A percentile compares a stretch with the other conserved stretches of the same genome.
These are phyloP conservation scores for Tetraselmis striata DNA, from an alignment of 139 green algal species.

Conservation along the genomic window DNA sequence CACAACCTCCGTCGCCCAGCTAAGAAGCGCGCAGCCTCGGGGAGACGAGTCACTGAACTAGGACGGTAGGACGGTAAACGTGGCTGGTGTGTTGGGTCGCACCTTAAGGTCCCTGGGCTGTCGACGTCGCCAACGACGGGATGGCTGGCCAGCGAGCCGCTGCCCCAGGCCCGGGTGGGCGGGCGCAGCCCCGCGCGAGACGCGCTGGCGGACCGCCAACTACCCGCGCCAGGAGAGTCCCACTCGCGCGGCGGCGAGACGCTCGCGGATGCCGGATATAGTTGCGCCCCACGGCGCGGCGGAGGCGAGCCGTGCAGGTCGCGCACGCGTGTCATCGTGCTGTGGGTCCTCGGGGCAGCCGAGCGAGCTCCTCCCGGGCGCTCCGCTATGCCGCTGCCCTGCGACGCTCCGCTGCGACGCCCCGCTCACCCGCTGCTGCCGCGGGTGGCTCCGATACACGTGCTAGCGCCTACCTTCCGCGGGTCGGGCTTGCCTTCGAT, in stretches of 20 bases:
- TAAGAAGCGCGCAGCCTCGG: background rate
- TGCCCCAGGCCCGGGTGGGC: no score
- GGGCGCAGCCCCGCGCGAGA: no score
- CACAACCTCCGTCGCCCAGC: no score
- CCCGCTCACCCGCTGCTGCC: no score
- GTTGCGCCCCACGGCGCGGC: background rate
- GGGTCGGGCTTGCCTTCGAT: no score
- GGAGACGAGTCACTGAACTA: background rate
- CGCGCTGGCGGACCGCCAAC: background rate
- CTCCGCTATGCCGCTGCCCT: no score
- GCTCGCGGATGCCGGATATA: background rate
- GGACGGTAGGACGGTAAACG: background rate
- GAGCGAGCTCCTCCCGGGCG: no score
- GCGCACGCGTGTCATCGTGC: background rate
- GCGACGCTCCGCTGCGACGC: no score
- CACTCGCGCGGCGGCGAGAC: background rate
- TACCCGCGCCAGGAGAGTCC: background rate
- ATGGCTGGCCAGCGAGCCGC: background rate
- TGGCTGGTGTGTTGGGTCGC: background rate
- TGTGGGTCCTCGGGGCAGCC: no score
- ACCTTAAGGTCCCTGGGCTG: background rate
- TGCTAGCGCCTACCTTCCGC: no score
- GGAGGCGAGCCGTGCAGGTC: background rate
- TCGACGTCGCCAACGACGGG: background rate
- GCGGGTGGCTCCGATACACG: no score